Conservation (phyloP, 23 red algal species). For the Gracilaria gracilis region DNA sequence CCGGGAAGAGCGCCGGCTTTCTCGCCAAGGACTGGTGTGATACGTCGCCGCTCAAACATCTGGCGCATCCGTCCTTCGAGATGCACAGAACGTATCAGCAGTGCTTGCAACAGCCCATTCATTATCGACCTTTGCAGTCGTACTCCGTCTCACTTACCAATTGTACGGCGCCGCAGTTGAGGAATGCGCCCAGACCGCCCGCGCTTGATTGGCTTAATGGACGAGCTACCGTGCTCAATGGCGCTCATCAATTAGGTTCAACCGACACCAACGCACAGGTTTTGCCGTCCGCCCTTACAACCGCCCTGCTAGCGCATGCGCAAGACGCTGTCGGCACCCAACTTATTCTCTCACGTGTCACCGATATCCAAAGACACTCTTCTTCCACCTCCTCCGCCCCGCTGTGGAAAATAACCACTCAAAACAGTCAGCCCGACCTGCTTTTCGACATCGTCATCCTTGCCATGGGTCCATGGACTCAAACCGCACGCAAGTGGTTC, state of each 20-base stretch:
- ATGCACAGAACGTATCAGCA: conserved; percentile 56
- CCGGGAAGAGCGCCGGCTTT: conserved; percentile 79
- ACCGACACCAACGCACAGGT: conserved; percentile 65
- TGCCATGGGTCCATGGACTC: conserved; percentile 76
- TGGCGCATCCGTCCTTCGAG: conserved; percentile 58
- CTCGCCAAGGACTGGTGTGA: conserved; percentile 74
- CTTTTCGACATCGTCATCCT: conserved; percentile 54
- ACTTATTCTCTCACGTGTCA: conserved; percentile 33
- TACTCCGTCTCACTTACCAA: conserved; percentile 46
- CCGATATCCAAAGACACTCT: neutral
- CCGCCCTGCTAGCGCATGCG: conserved; percentile 43
- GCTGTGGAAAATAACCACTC: neutral
- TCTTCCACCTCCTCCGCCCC: neutral
- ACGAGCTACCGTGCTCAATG: neutral
- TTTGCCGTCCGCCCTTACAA: conserved; percentile 48
- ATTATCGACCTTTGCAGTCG: conserved; percentile 55
- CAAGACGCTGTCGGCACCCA: conserved; percentile 3
- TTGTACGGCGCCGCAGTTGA: neutral
- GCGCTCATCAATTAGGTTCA: conserved; percentile 44
- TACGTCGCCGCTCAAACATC: conserved; percentile 1
- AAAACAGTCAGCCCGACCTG: neutral
- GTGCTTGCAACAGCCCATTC: neutral
- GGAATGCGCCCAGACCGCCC: neutral
- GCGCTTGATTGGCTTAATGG: conserved; percentile 55
- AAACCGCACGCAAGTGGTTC: conserved; percentile 52